A percentile compares a stretch with the other conserved stretches of the same genome.
phyloP scores from a whole-genome alignment of 495 filamentous ascomycete genomes.

The Jackrogersella multiformis region DNA sequence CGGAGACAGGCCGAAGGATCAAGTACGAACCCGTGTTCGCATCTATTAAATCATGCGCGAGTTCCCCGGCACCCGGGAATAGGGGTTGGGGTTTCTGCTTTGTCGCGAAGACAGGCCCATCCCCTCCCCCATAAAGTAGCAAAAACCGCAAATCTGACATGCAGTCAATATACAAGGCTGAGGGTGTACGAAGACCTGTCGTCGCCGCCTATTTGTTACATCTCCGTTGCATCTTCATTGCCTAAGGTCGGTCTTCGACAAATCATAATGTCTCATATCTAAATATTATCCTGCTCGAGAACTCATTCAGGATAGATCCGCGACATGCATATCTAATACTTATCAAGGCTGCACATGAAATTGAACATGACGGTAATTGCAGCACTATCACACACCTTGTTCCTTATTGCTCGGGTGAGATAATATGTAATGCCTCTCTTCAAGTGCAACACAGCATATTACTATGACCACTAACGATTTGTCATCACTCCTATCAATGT shows the following conservation, averaged over 20 bases:
- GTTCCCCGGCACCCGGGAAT: constrained; percentile 35
- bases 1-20: constrained; percentile 41
- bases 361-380: neutral
- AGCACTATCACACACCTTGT: neutral
- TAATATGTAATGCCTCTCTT: neutral
- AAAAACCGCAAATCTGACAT: constrained; percentile 41
- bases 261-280: neutral
- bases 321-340: constrained; percentile 2
- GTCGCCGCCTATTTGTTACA: neutral
- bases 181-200: constrained; percentile 21
- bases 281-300: neutral
- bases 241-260: constrained; percentile 3
- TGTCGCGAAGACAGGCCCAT: constrained; percentile 5
- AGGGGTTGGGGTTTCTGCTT: constrained; percentile 1
- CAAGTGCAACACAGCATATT: neutral
- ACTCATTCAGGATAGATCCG: neutral
- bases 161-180: constrained; percentile 42
- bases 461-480: neutral
- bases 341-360: neutral
- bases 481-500: neutral
- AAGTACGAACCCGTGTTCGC: constrained; percentile 35
- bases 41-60: constrained; percentile 26
- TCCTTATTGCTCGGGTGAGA: too few species aligned
- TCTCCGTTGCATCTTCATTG: neutral
- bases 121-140: constrained; percentile 21